Percentiles rank a stretch among this genome's conserved stretches.
Evolutionary conservation across 352 stramenopile species (phyloP).

Genomic region (Pythium angustatum): DNA sequence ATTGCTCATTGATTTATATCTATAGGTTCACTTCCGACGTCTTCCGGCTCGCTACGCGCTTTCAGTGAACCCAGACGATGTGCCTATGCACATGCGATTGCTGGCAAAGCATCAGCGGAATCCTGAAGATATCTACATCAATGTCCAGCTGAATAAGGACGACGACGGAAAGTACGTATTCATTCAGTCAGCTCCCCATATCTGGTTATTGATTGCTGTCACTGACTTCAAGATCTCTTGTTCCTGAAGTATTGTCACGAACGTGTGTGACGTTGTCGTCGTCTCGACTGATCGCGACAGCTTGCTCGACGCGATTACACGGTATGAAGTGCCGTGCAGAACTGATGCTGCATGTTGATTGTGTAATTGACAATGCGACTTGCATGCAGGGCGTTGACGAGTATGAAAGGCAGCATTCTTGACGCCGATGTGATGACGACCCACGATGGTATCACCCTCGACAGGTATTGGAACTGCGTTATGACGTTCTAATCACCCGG

Average conservation of each 20-base stretch:
- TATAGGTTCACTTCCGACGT: conserved; percentile 72
- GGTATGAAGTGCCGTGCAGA: conserved; percentile 19
- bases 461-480: too few species aligned
- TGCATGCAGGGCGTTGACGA: conserved; percentile 52
- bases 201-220: too few species aligned
- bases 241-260: conserved; percentile 56
- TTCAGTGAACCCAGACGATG: conserved; percentile 84
- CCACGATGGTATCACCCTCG: conserved; percentile 70
- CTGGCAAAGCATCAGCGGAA: conserved; percentile 80
- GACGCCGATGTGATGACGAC: conserved; percentile 89
- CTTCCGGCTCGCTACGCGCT: conserved; percentile 83
- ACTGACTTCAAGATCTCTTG: neutral
- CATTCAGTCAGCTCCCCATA: neutral
- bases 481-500: too few species aligned
- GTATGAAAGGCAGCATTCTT: conserved; percentile 86
- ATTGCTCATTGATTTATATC: neutral
- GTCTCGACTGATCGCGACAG: conserved; percentile 78
- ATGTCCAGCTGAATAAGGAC: conserved; percentile 83
- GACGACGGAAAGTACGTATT: conserved; percentile 79
- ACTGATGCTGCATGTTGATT: neutral
- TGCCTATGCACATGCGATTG: conserved; percentile 87
- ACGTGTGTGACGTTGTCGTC: conserved; percentile 82
- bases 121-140: conserved; percentile 80
- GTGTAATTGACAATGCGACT: neutral
- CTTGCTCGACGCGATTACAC: conserved; percentile 78